phyloP scores from a whole-genome alignment of 495 filamentous ascomycete genomes.

The Trichoderma reesei region DNA sequence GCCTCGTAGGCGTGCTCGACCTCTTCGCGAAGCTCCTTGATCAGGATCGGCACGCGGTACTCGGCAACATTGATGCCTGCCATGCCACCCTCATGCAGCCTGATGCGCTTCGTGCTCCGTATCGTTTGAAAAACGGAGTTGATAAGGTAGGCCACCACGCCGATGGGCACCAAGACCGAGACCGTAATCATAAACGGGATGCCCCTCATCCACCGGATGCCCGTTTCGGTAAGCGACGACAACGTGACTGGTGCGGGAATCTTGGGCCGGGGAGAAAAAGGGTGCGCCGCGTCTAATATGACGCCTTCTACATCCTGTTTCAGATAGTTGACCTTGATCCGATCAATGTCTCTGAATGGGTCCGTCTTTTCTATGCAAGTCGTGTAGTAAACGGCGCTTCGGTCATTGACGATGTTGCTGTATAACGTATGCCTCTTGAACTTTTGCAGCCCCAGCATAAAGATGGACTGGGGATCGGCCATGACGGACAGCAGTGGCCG shows the following conservation, averaged over 20 bases:
- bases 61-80: constrained; percentile 49
- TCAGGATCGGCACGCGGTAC: constrained; percentile 68
- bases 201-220: constrained; percentile 23
- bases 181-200: constrained; percentile 56
- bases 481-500: constrained; percentile 71
- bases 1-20: constrained; percentile 68
- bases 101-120: constrained; percentile 61
- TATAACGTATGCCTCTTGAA: constrained; percentile 72
- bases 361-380: constrained; percentile 62
- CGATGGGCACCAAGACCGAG: constrained; percentile 57
- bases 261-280: constrained; percentile 40
- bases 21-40: constrained; percentile 57
- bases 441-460: constrained; percentile 63
- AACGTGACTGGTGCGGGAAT: constrained; percentile 2
- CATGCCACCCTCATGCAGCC: constrained; percentile 62
- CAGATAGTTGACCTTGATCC: constrained; percentile 59
- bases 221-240: constrained; percentile 19
- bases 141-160: constrained; percentile 55
- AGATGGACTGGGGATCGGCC: constrained; percentile 76
- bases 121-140: constrained; percentile 67
- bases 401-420: constrained; percentile 77
- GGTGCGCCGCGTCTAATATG: constrained; percentile 59
- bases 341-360: constrained; percentile 58
- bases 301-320: constrained; percentile 58
- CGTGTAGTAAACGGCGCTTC: constrained; percentile 72